Evolutionary conservation across 2,329 filamentous ascomycete species (phyloP).

Genomic region (Waltergamsia citrina): DNA sequence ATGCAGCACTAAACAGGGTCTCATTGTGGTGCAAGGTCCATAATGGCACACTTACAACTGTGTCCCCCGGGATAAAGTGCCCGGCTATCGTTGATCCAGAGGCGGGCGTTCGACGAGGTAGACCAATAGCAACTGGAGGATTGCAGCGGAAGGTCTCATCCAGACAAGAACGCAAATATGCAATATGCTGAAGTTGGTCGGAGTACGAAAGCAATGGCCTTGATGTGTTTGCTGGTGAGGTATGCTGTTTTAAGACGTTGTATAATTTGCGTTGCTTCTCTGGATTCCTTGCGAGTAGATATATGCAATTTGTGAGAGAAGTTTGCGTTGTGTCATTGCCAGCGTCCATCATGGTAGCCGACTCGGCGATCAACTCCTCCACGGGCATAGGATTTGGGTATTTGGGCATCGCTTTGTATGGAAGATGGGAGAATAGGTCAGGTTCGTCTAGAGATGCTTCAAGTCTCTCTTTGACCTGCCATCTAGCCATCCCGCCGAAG

Average conservation of each 20-base stretch:
- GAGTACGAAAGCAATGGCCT: background rate
- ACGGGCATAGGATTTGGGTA: conserved; percentile 1
- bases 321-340: conserved; percentile 5
- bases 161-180: conserved; percentile 3
- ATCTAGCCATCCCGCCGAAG: conserved; percentile 3
- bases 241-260: background rate
- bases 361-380: conserved; percentile 3
- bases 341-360: conserved; percentile 4
- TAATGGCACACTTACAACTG: conserved; percentile 12
- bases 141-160: conserved; percentile 3
- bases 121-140: conserved; percentile 2
- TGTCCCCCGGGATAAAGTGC: conserved; percentile 10
- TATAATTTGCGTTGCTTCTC: conserved; percentile 2
- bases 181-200: conserved; percentile 1
- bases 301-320: conserved; percentile 5
- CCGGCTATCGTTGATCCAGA: conserved; percentile 10
- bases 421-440: conserved; percentile 5
- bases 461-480: conserved; percentile 1
- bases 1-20: conserved; percentile 11
- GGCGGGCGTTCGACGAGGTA: background rate
- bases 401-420: background rate
- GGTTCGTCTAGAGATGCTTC: background rate
- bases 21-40: conserved; percentile 16
- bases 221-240: background rate
- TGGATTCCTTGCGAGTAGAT: background rate